These are phyloP conservation scores for Chlorociboria aeruginascens DNA, from an alignment of 495 filamentous ascomycete genomes.

Conservation along the genomic window DNA sequence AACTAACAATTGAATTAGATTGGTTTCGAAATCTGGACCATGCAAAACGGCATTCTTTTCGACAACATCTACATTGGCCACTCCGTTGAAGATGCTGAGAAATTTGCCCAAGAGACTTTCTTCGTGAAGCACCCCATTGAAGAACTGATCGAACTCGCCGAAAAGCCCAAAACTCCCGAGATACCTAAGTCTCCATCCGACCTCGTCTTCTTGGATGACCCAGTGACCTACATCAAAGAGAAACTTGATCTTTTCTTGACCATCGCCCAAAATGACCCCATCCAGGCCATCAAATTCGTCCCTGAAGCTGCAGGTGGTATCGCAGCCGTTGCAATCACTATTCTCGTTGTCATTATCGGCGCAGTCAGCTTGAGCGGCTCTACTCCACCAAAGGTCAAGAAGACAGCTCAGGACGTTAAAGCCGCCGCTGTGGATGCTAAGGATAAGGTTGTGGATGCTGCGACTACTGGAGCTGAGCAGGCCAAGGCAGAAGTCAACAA, in stretches of 20 bases:
- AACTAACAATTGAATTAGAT: slow-evolving; percentile 31
- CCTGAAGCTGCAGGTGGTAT: slow-evolving; percentile 82
- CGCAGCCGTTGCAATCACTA: slow-evolving; percentile 51
- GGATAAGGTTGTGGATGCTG: slow-evolving; percentile 67
- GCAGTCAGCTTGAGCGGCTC: slow-evolving; percentile 40
- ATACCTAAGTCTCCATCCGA: slow-evolving; percentile 50
- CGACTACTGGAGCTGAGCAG: slow-evolving; percentile 51
- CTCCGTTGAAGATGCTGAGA: slow-evolving; percentile 85
- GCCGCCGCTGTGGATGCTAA: slow-evolving; percentile 56
- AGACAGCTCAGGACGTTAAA: slow-evolving; percentile 59
- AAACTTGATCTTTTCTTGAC: slow-evolving; percentile 82
- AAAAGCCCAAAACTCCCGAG: slow-evolving; percentile 67
- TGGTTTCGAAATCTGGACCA: slow-evolving; percentile 99
- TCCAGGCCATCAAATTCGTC: slow-evolving; percentile 82
- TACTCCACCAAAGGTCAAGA: slow-evolving; percentile 30
- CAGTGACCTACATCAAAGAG: slow-evolving; percentile 77
- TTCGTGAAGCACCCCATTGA: slow-evolving; percentile 84
- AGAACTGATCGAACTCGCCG: slow-evolving; percentile 68
- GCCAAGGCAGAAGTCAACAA: slow-evolving; percentile 47
- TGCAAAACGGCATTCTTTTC: slow-evolving; percentile 97
- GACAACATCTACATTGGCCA: slow-evolving; percentile 99
- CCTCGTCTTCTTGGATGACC: slow-evolving; percentile 87
- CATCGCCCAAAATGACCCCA: slow-evolving; percentile 74
- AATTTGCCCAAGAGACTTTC: slow-evolving; percentile 85
- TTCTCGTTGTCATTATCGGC: slow-evolving; percentile 51